These are phyloP conservation scores for Hyaloperonospora brassicae DNA, from an alignment of 352 stramenopile species.

Conservation along the genomic window DNA sequence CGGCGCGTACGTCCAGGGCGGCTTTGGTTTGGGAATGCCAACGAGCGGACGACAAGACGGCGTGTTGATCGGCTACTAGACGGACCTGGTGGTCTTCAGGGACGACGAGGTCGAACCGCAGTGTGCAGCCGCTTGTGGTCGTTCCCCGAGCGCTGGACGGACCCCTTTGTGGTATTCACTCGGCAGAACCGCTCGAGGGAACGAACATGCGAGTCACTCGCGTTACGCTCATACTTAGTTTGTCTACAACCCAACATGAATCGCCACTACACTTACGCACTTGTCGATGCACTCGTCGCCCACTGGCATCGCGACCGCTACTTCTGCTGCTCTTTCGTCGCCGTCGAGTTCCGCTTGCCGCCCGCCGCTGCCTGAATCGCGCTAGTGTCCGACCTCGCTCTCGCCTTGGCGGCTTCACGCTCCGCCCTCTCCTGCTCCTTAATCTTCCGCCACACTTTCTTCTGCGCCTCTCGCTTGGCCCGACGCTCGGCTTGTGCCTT, in stretches of 20 bases:
- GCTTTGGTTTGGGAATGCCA: constrained; percentile 78
- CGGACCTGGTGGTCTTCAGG: constrained; percentile 61
- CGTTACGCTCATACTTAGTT: constrained; percentile 9
- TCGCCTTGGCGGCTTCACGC: constrained; percentile 18
- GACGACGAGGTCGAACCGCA: constrained; percentile 12
- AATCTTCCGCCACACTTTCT: constrained; percentile 15
- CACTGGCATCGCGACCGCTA: background rate
- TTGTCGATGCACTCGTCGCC: constrained; percentile 1
- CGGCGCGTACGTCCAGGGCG: constrained; percentile 65
- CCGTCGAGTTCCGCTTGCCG: constrained; percentile 15
- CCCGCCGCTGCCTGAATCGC: constrained; percentile 15
- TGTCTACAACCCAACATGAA: too few species aligned
- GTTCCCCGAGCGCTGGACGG: too few species aligned
- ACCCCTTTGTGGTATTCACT: too few species aligned
- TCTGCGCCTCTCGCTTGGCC: constrained; percentile 14
- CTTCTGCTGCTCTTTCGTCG: constrained; percentile 13
- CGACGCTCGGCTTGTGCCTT: constrained; percentile 11
- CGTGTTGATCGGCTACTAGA: constrained; percentile 53
- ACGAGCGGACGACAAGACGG: constrained; percentile 66
- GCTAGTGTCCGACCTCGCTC: constrained; percentile 14
- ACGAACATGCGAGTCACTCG: too few species aligned
- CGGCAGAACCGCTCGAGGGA: too few species aligned
- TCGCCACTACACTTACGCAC: too few species aligned
- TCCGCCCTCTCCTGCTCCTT: constrained; percentile 23
- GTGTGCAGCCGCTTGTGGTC: too few species aligned